Evolutionary conservation across 1,284 basidiomycete species (phyloP), one percentile per base, ranked within the genome.

Genomic region (Ustilago trichophora): DNA sequence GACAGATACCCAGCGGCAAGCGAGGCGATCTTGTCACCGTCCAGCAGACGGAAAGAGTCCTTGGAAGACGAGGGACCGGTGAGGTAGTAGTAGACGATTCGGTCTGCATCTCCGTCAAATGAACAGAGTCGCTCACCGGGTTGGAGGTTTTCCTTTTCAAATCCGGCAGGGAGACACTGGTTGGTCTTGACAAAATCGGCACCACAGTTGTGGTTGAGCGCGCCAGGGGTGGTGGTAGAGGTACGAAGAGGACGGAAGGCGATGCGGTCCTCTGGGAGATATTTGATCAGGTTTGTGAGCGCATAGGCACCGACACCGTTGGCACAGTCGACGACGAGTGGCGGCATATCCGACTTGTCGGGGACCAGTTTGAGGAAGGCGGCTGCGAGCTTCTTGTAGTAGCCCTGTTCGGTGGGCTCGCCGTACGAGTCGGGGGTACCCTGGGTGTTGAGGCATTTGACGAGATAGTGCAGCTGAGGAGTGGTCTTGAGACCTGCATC

Each of bases 21-120:
- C 1, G 91, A 90, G 5, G 95, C 93, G 65, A 98, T 98, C 86
- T 98, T 98, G 85, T 99, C 96, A 5, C 96, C 96, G 79, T 99
- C 96, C 35, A 99, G 86, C 86, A 99, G 87, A 69, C 88, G 89
- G 85, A 98, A 99, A n/a, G 75, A 71, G 7, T 77, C 78, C 55
- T 90, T 87, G 76, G 93, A 89, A 56, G 90, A 83, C 80, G 73
- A 25, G 2, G 73, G 72, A 15, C 77, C 78, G 4, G 48, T 64
- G 19, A 80, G 67, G 48, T 96, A 98, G 84, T 90, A 98, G 81
- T 93, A 98, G 71, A 99, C 93, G 76, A 99, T 85, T 27, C 96
- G 89, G 84, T 99, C 96, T 1, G 96, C 96, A 82, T 99, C 96
- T 35, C 96, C 96, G 76, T 99, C 96, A 50, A 96, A 87, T 78